Evolutionary conservation across 1,139 yeast genomes (phyloP), one percentile per base, ranked within the genome.

Genomic region (Magnusiomyces fungicola): DNA sequence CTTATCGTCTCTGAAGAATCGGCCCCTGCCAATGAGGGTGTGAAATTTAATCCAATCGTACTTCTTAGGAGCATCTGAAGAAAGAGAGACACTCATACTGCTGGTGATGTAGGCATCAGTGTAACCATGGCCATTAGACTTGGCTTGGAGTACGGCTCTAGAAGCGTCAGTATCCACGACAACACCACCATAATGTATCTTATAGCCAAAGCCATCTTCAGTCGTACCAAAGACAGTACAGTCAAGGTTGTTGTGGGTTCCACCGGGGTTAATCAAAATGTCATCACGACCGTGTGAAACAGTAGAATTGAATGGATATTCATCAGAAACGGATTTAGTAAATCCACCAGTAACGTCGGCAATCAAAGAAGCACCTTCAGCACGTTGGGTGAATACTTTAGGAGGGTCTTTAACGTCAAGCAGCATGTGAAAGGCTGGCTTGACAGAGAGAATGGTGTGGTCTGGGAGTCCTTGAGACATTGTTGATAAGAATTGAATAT

Each of bases 1-100:
- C 7, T 66, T 58, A 1, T 61, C 64, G 52, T 71, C 75, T 61
- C 79, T 71, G 38, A 73, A 60, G 56, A 78, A 78, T 55, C 81
- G 69, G 37, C 83, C 83, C 60, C 72, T 75, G 36, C 81, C 83
- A 38, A 76, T 43, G 47, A 78, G 67, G 52, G 69, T 73, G 56
- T 72, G 72, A 45, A 64, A 61, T 41, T 65, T 55, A 16, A 72
- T 71, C 83, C 83, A 79, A 48, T 66, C 58, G 61, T 70, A 74
- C 57, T 71, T 72, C 9, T 64, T 69, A 46, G 68, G 74, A 37
- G 68, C 69, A 9, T 60, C 59, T 18, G 66, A 68, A 55, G 71
- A 77, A 38, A 76, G 60, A 43, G 56, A 56, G 53, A 76, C 66
- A n/a, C 55, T 59, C 30, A 81, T 79, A 59, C 68, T 73, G 56